Evolutionary conservation across 2,329 filamentous ascomycete species (phyloP).

Genomic region (Xylogone sp.): DNA sequence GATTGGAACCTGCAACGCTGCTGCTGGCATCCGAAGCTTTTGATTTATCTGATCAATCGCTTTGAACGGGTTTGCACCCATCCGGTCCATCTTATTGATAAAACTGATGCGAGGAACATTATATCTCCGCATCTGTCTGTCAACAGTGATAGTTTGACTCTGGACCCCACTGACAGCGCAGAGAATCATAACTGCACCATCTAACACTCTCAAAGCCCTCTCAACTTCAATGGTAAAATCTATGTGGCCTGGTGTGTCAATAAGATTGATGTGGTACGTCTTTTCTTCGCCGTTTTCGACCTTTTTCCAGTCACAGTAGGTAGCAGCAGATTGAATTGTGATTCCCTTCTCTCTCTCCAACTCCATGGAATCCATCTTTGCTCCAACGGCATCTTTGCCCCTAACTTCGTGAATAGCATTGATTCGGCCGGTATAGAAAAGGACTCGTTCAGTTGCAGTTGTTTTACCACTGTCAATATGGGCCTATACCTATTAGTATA

Average conservation of each 20-base stretch:
- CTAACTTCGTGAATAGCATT: slow-evolving; percentile 96
- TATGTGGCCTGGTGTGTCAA: slow-evolving; percentile 97
- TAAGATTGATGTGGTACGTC: slow-evolving; percentile 96
- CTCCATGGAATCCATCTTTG: slow-evolving; percentile 99
- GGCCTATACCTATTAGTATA: slow-evolving; percentile 49
- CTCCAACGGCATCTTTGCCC: slow-evolving; percentile 89
- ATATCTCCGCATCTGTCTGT: slow-evolving; percentile 98
- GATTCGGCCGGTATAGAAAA: slow-evolving; percentile 97
- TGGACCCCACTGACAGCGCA: slow-evolving; percentile 97
- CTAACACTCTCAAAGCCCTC: slow-evolving; percentile 86
- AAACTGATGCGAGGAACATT: slow-evolving; percentile 94
- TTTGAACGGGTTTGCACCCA: slow-evolving; percentile 98
- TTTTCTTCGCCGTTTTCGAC: slow-evolving; percentile 78
- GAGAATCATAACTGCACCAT: slow-evolving; percentile 97
- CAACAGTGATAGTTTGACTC: slow-evolving; percentile 96
- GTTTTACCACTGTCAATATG: slow-evolving; percentile 99
- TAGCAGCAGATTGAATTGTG: slow-evolving; percentile 97
- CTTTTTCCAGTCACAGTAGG: slow-evolving; percentile 96
- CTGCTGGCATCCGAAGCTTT: slow-evolving; percentile 92
- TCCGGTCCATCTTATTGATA: slow-evolving; percentile 99
- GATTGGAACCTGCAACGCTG: slow-evolving; percentile 92
- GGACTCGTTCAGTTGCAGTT: slow-evolving; percentile 90
- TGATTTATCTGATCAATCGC: slow-evolving; percentile 96
- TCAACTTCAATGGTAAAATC: slow-evolving; percentile 99
- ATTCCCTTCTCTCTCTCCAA: slow-evolving; percentile 97